Base-by-base conservation (phyloP, 2,329 filamentous ascomycete genomes). In the Orbilia blumenaviensis region DNA sequence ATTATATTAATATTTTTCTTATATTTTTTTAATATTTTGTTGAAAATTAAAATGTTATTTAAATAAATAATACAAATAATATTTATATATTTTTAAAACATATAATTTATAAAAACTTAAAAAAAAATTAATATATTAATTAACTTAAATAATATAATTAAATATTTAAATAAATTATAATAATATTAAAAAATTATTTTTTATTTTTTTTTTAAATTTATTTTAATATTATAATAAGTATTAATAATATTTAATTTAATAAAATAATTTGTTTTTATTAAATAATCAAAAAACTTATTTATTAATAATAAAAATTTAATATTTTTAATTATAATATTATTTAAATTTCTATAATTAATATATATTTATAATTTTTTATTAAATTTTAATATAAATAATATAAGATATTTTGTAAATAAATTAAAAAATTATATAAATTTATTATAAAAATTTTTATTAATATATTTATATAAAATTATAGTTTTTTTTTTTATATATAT, bases 221-320 rank as follows among this genome's bases (percentile, higher is more conserved):
- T 38, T 38, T 10, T 7, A 38, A 10, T 38, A 38, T 38, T 41
- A 60, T 36, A 38, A 38, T 38, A 38, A 38, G 23, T 16, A 38
- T 60, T 36, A 60, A 60, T 21, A 60, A 60, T 7, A 60, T 38
- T 60, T n/a, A 38, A 60, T 36, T 18, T 42, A 61, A 42, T 10
- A 61, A 41, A 61, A 16, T 7, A 42, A 8, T 23, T 62, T 42
- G 25, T 42, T 25, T 44, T 44, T 44, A 21, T 44, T 6, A 44
- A 14, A 21, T 44, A n/a, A 44, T 44, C n/a, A 44, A n/a, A 12
- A 38, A 10, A 36, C 18, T 21, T 38, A 44, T 42, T 44, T 27
- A n/a, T n/a, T n/a, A n/a, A n/a, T n/a, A n/a, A n/a, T n/a, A n/a
- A n/a, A n/a, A n/a, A n/a, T n/a, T n/a, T n/a, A n/a, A n/a, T n/a